Percentiles rank a stretch among this genome's conserved stretches.
phyloP scores from a whole-genome alignment of 176 grass and related monocot species.

The Juncus inflexus region DNA sequence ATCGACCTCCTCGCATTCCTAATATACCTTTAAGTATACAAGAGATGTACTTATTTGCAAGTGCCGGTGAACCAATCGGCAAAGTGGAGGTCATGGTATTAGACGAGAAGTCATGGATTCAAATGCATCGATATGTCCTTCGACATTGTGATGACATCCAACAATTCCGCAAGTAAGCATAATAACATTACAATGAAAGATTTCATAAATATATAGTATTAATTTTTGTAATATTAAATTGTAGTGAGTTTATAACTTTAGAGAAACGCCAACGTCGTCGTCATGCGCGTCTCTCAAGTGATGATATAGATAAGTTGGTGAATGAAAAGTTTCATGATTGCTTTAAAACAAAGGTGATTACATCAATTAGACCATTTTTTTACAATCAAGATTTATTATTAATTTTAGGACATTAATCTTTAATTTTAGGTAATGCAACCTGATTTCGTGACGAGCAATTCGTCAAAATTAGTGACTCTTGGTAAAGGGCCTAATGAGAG shows the following conservation, averaged over 20 bases:
- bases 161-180: slow-evolving; percentile 18
- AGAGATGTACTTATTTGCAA: slow-evolving; percentile 4
- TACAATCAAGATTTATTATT: not conserved
- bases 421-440: not conserved
- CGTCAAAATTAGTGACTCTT: not conserved
- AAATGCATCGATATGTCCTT: slow-evolving; percentile 28
- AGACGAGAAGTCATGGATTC: slow-evolving; percentile 8
- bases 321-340: slow-evolving; percentile 21
- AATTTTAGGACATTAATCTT: not conserved
- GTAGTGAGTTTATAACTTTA: too few species aligned
- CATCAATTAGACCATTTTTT: not conserved
- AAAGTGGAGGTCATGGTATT: slow-evolving; percentile 3
- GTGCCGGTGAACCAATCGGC: not conserved
- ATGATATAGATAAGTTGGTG: not conserved
- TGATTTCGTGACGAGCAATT: not conserved
- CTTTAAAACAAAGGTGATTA: slow-evolving; percentile 16
- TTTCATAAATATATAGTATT: too few species aligned
- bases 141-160: slow-evolving; percentile 17
- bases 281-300: too few species aligned
- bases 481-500: not conserved
- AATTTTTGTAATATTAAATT: too few species aligned
- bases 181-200: not conserved
- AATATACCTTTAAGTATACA: not conserved
- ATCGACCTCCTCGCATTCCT: not conserved
- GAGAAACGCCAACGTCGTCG: too few species aligned